Evolutionary conservation across 805 yeast species (phyloP), one percentile per base, ranked within the genome.

Genomic region (Jamesozyma spencerorum): DNA sequence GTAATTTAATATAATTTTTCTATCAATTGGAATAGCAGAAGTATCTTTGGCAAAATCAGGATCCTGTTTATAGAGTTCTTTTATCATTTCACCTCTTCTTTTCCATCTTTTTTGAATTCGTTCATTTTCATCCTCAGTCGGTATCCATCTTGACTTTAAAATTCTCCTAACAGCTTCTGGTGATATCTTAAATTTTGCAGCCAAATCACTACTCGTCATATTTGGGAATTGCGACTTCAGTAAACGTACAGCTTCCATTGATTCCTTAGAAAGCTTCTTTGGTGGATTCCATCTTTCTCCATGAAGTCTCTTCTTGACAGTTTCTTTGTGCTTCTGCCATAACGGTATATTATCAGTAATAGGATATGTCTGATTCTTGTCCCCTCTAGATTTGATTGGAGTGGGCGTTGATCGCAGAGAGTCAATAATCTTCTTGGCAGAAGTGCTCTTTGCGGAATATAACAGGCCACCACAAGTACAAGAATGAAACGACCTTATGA

Each of bases 161-260:
- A 88, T 85, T 47, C 95, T 72, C 43, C 95, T 67, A 2, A 87
- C 73, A 0, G 88, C 84, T 49, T 87, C 94, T 1, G 94, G 90
- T 1, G 92, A 81, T 4, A 85, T 70, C 37, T 72, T 66, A 60
- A 81, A 87, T 53, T 71, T 72, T 26, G 71, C 65, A 0, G 86
- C 81, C 5, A 88, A 57, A 33, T 76, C 80, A 2, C 65, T 63
- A 2, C 80, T 70, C 3, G 72, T 74, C 39, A 83, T 47, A n/a
- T 72, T 68, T 0, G 96, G 95, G 46, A 65, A 53, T 22, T 70
- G 64, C 12, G 60, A 60, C 49, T 77, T 81, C 36, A 86, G 50
- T 4, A 66, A 56, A 40, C 83, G 63, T 3, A 88, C 69, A 41
- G 76, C 77, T 15, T 73, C 75, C 72, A 86, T 84, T 8, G 81